Conservation (phyloP, 805 yeast genomes). For the Metschnikowia picachoensis region DNA sequence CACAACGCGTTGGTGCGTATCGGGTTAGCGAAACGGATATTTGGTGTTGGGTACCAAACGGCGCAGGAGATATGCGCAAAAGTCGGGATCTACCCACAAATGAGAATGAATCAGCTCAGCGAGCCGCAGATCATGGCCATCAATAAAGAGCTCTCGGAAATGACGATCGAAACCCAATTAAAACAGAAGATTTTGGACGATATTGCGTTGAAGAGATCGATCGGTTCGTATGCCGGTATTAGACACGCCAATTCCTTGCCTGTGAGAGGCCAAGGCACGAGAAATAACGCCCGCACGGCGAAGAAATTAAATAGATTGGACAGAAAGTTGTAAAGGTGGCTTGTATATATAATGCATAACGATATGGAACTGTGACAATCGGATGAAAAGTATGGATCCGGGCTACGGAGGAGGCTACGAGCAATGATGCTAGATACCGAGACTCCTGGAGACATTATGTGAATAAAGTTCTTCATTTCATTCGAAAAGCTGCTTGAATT, state of each 20-base stretch:
- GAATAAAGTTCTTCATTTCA: too few relatives aligned
- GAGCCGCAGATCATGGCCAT: conserved; percentile 85
- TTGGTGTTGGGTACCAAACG: conserved; percentile 76
- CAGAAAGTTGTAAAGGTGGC: conserved; percentile 36
- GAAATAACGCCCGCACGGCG: conserved; percentile 89
- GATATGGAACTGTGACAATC: not conserved
- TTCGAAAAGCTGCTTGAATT: too few relatives aligned
- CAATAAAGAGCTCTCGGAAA: conserved; percentile 79
- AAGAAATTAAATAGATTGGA: conserved; percentile 75
- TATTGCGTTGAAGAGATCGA: conserved; percentile 71
- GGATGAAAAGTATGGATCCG: too few relatives aligned
- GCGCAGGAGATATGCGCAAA: conserved; percentile 79
- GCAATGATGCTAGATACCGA: too few relatives aligned
- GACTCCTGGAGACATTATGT: too few relatives aligned
- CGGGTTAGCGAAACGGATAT: conserved; percentile 77
- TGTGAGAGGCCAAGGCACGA: conserved; percentile 80
- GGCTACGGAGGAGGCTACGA: too few relatives aligned
- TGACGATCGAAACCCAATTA: conserved; percentile 79
- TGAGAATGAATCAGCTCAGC: conserved; percentile 89
- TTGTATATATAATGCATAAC: conserved; percentile 10
- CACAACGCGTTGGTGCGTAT: conserved; percentile 39
- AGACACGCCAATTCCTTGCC: conserved; percentile 78
- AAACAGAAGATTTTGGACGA: conserved; percentile 72
- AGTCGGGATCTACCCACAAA: conserved; percentile 85
- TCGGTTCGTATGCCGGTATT: conserved; percentile 83